Evolutionary conservation across 2,329 filamentous ascomycete genomes (phyloP), one percentile per base, ranked within the genome.

Genomic region (Beauveria brongniartii): DNA sequence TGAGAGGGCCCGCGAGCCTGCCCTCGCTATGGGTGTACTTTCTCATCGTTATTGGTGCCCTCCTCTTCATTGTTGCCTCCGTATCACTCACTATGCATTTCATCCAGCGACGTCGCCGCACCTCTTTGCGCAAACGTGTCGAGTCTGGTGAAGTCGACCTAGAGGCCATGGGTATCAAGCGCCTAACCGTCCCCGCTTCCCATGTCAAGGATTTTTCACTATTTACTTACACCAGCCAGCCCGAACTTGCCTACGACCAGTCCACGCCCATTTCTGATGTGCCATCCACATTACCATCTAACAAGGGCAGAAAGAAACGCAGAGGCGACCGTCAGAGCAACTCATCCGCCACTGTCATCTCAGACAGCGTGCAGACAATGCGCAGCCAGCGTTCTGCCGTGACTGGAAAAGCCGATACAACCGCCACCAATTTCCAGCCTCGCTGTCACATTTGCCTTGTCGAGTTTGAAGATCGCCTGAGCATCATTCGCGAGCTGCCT

Each of bases 381-480:
- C 69, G 75, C 63, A 77, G 74, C 64, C 74, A 76, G 61, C 69
- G 75, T 57, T 74, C 72, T 18, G 74, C 68, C 56, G 65, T 76
- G 9, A 71, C 69, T 2, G 70, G 71, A 34, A 64, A 68, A 22
- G 71, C 69, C 40, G 72, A 72, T 52, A 75, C 73, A 14, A 72
- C 73, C 34, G 78, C 78, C 6, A 81, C 82, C 18, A 80, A 90
- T 66, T 85, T 86, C 22, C 94, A 97, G 70, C 86, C 90, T 0
- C 87, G 83, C 2, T 97, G 94, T 70, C 85, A 90, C n/a, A 96
- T 97, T 58, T 99, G 94, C 70, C 80, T 96, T 1, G 89, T 91
- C 59, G 85, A 90, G 62, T 97, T 91, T 69, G 81, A 88, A 30
- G 82, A 85, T 18, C 82, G 84, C 43, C 75, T 80, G 20, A 88